These are phyloP conservation scores for Adansonia gregorii DNA, from an alignment of 441 rosid genomes.

Conservation along the genomic window DNA sequence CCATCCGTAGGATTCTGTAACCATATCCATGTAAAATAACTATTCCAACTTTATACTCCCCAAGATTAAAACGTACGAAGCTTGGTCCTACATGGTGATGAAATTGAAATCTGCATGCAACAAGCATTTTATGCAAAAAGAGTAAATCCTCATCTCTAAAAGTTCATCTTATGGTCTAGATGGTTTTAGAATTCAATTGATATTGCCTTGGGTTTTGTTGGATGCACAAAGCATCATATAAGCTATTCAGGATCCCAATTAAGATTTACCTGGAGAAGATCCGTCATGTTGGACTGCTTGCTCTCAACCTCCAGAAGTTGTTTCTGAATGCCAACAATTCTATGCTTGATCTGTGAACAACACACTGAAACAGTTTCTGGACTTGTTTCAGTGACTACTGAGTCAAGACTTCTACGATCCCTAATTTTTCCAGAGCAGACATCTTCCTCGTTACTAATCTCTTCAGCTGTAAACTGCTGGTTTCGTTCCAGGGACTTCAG, in stretches of 20 bases:
- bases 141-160: background rate
- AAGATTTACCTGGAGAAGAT: conserved; percentile 72
- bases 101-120: conserved; percentile 4
- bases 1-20: background rate
- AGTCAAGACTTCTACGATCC: conserved; percentile 70
- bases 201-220: background rate
- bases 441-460: conserved; percentile 48
- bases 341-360: conserved; percentile 61
- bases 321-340: conserved; percentile 71
- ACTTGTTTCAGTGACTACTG: conserved; percentile 66
- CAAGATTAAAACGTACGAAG: background rate
- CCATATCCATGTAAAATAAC: conserved; percentile 11
- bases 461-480: conserved; percentile 52
- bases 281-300: conserved; percentile 70
- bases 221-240: too few species aligned
- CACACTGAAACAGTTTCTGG: conserved; percentile 54
- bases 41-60: background rate
- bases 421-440: conserved; percentile 48
- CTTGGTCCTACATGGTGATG: background rate
- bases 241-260: background rate
- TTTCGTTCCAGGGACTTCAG: conserved; percentile 46
- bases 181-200: background rate
- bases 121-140: conserved; percentile 22
- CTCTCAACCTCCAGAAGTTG: conserved; percentile 80
- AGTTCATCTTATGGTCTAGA: background rate